Base-by-base conservation (phyloP, 805 yeast genomes). In the Clavispora santaluciae region DNA sequence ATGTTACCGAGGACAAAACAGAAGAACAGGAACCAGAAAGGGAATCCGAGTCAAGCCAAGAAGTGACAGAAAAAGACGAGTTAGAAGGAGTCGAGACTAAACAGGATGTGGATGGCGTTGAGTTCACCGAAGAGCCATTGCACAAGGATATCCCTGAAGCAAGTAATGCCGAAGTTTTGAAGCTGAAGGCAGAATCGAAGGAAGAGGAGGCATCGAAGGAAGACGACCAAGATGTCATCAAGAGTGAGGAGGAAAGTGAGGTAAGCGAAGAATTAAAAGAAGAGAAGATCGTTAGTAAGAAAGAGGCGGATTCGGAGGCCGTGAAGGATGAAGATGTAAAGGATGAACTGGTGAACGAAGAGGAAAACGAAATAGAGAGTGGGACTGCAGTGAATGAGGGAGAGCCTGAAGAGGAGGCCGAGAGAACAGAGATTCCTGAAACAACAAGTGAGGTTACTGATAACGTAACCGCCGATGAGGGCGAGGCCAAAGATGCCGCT, bases 331-430 rank as follows among this genome's bases (percentile, higher is more conserved):
- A 8, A 2, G 49, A 47, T 31, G 28, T 42, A n/a, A 17, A 34
- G 10, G 39, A 41, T 23, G 43, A 44, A 20, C 11, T 38, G 10
- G 16, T 23, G 5, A 40, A 31, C 4, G 47, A 42, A 23, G 38
- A 30, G n/a, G n/a, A n/a, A n/a, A n/a, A n/a, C n/a, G n/a, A n/a
- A n/a, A n/a, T n/a, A n/a, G n/a, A n/a, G n/a, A n/a, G n/a, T n/a
- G n/a, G n/a, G n/a, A n/a, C n/a, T n/a, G n/a, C n/a, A n/a, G n/a
- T n/a, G n/a, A 25, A n/a, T n/a, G 15, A 23, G 25, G 25, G 11
- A n/a, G 25, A 23, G 8, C 4, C 11, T 6, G 25, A 23, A 23
- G 25, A 10, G 11, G 12, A 23, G 25, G 12, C 7, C n/a, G n/a
- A n/a, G n/a, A n/a, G n/a, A n/a, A n/a, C n/a, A n/a, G n/a, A n/a